Percentiles rank a stretch among this genome's conserved stretches.
Conservation (phyloP, 1,284 basidiomycete species). For the Mycosarcoma mackinlayi region DNA sequence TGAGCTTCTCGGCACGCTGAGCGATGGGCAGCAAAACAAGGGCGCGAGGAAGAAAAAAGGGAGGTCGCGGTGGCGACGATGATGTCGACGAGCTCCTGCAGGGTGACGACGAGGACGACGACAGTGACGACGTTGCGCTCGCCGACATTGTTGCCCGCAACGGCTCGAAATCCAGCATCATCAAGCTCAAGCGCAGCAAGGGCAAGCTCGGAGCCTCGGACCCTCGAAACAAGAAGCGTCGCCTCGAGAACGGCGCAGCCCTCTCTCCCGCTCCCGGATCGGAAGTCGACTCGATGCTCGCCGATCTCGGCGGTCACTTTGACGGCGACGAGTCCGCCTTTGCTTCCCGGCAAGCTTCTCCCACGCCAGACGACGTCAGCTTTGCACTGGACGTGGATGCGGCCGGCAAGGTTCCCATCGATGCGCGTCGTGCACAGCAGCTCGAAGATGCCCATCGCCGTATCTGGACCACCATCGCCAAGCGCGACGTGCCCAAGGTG, state of each 20-base stretch:
- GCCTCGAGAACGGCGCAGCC: conserved; percentile 29
- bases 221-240: conserved; percentile 38
- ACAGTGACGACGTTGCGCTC: conserved; percentile 43
- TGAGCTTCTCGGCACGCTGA: conserved; percentile 62
- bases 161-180: conserved; percentile 35
- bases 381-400: conserved; percentile 44
- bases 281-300: conserved; percentile 34
- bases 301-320: conserved; percentile 31
- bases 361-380: conserved; percentile 32
- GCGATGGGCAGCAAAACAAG: conserved; percentile 37
- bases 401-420: conserved; percentile 55
- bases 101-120: conserved; percentile 39
- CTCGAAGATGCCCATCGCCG: conserved; percentile 65
- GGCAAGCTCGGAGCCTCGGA: conserved; percentile 29
- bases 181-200: conserved; percentile 55
- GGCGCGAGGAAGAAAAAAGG: conserved; percentile 18
- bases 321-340: conserved; percentile 39
- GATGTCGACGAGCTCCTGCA: conserved; percentile 40
- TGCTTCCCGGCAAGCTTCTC: conserved; percentile 43
- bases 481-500: conserved; percentile 67
- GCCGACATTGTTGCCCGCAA: conserved; percentile 40
- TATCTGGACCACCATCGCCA: conserved; percentile 67
- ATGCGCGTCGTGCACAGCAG: conserved; percentile 53
- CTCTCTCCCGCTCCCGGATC: conserved; percentile 41
- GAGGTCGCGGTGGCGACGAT: conserved; percentile 24